Base-by-base conservation (phyloP, 176 grass and related monocot species). In the Bolboschoenus planiculmis region DNA sequence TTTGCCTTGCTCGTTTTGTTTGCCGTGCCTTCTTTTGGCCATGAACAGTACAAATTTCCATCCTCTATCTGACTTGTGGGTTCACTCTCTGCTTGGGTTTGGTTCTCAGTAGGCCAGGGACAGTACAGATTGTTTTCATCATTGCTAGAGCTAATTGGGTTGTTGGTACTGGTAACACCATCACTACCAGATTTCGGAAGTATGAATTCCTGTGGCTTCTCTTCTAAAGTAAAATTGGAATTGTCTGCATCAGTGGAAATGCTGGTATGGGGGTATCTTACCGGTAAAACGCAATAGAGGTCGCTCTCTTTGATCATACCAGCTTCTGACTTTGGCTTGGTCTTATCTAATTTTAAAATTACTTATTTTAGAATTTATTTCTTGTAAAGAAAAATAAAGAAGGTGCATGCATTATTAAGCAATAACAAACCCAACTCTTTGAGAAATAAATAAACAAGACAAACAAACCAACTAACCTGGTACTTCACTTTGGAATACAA, bases 401-500 rank as follows among this genome's bases (percentile, higher is more conserved):
- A 59, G 70, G 29, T 23, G 20, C 34, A 59, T 14, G 51, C 58
- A 43, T 21, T 11, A 10, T 61, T n/a, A 73, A 74, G 4, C 67
- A 83, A 33, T 30, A 24, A 48, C 1, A 20, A 59, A 56, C 24
- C 9, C 8, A 82, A 35, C 2, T 60, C 1, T 6, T 72, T 46
- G 20, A 46, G n/a, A 72, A 46, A 72, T 44, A 72, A 26, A 26
- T 33, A 34, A 50, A 51, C 36, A 21, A 34, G 31, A 51, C 36
- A 21, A 70, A 70, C 11, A 34, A 15, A 51, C 27, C 43, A 53
- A 87, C 80, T 34, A 84, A 90, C 88, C 90, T 66, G 78, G 87
- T 2, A 88, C 70, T 62, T 90, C 87, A 57, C 91, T 93, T 9
- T 66, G 85, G 78, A 90, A 99, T 56, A 96, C 88, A 54, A 99